Conservation (phyloP, 2,329 filamentous ascomycete genomes). For the Cladophialophora psammophila region DNA sequence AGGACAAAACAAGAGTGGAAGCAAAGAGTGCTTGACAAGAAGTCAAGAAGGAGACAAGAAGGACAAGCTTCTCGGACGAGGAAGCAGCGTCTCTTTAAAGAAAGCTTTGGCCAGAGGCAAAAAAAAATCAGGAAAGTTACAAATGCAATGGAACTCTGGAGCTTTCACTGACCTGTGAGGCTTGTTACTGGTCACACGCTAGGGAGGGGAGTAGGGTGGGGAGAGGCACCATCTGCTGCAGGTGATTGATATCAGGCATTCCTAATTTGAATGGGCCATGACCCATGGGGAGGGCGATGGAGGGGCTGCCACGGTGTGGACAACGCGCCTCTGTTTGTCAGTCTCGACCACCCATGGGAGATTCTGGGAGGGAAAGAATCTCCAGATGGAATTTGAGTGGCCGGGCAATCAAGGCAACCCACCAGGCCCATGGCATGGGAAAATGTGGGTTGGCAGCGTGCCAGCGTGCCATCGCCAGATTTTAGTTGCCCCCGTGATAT, state of each 20-base stretch:
- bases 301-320: too few species aligned
- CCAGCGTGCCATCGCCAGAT: slow-evolving; percentile 24
- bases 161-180: slow-evolving; percentile 10
- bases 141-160: slow-evolving; percentile 13
- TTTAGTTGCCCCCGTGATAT: slow-evolving; percentile 24
- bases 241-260: slow-evolving; percentile 23
- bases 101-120: slow-evolving; percentile 18
- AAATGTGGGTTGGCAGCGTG: slow-evolving; percentile 20
- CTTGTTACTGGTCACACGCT: slow-evolving; percentile 23
- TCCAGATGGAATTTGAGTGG: slow-evolving; percentile 13
- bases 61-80: slow-evolving; percentile 1
- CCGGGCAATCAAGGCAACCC: slow-evolving; percentile 10
- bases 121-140: slow-evolving; percentile 1
- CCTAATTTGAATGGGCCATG: slow-evolving; percentile 1
- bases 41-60: slow-evolving; percentile 21
- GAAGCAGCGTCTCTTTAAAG: slow-evolving; percentile 21
- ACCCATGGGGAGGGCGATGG: slow-evolving; percentile 7
- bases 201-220: slow-evolving; percentile 9
- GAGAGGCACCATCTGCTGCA: slow-evolving; percentile 14
- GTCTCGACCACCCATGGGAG: not conserved
- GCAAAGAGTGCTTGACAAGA: slow-evolving; percentile 6
- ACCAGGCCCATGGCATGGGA: not conserved
- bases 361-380: slow-evolving; percentile 2
- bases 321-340: too few species aligned
- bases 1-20: not conserved